Evolutionary conservation across 2,329 filamentous ascomycete genomes (phyloP), one percentile per base, ranked within the genome.

Genomic region (Hyphodiscus sp.): DNA sequence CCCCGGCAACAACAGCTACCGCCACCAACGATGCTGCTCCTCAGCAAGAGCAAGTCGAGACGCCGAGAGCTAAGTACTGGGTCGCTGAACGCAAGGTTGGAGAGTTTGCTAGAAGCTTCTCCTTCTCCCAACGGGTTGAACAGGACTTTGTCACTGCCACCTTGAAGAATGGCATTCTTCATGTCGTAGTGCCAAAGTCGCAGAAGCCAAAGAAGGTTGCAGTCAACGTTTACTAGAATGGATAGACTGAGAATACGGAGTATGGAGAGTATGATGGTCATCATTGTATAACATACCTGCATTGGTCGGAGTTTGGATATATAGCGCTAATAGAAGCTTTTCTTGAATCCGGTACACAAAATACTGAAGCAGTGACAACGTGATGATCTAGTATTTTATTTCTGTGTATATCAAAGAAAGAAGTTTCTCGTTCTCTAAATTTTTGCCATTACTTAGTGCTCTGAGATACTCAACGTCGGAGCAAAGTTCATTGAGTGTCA

Each of bases 91-190:
- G 83, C 62, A 78, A 75, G 55, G 73, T 84, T 54, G 85, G 85
- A 67, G 76, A 82, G 59, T 89, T 89, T 71, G 76, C 80, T 51
- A 79, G 85, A 57, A 80, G 75, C 59, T 88, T 89, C 73, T 79
- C 74, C 65, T 88, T 89, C 73, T 81, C 83, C 1, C 70, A 72
- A 49, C 77, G 78, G 23, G 76, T 89, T 58, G 81, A 87, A 64
- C 77, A 80, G 62, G 79, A 82, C 19, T 71, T 65, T 15, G 84
- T 89, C 51, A 73, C 69, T 45, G 86, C 86, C 43, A 74, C 65
- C 50, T 76, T 89, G 60, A 78, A 80, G 68, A 78, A 88, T 57
- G 85, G 85, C 45, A 73, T 87, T 58, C 72, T 89, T 59, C 79
- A 68, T 61, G 74, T 89, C 55, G 67, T 74, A 41, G 77, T 88